Percentiles rank a stretch among this genome's conserved stretches.
Evolutionary conservation across 768 basidiomycete species (phyloP).

Genomic region (Boletus fagicola): DNA sequence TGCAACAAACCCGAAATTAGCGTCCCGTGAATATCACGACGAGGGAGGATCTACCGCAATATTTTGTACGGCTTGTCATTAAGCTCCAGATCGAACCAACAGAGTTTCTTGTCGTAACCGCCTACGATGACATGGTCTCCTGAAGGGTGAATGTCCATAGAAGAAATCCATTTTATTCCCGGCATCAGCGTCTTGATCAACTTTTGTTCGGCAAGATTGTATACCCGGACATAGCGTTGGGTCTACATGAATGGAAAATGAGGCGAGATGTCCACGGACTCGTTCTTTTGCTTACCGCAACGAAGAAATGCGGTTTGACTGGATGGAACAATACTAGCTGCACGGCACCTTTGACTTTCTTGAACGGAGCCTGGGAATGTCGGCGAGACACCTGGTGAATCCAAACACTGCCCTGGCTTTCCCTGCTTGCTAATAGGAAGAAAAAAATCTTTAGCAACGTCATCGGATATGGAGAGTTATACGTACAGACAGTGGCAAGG

Average conservation of each 20-base stretch:
- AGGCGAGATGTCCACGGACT: constrained; percentile 11
- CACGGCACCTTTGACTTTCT: constrained; percentile 86
- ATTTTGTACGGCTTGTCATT: constrained; percentile 97
- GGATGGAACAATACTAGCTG: constrained; percentile 96
- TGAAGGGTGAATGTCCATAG: constrained; percentile 93
- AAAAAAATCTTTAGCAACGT: constrained; percentile 9
- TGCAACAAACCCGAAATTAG: constrained; percentile 32
- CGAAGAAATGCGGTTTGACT: constrained; percentile 91
- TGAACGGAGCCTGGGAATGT: constrained; percentile 98
- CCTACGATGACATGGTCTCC: constrained; percentile 97
- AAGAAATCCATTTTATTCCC: constrained; percentile 97
- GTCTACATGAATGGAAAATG: constrained; percentile 52
- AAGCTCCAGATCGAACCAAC: constrained; percentile 98
- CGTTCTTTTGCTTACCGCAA: constrained; percentile 67
- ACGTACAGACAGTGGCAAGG: constrained; percentile 90
- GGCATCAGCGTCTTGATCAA: constrained; percentile 90
- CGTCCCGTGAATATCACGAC: neutral
- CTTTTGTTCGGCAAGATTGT: constrained; percentile 92
- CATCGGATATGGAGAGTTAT: constrained; percentile 1
- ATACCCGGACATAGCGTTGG: constrained; percentile 92
- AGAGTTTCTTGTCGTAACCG: constrained; percentile 94
- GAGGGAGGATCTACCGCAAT: constrained; percentile 56
- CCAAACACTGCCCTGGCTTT: constrained; percentile 82
- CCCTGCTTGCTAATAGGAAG: constrained; percentile 50
- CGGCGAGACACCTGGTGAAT: constrained; percentile 93